Conservation (phyloP, 1,284 basidiomycete genomes). For the Apiotrichum gracile region DNA sequence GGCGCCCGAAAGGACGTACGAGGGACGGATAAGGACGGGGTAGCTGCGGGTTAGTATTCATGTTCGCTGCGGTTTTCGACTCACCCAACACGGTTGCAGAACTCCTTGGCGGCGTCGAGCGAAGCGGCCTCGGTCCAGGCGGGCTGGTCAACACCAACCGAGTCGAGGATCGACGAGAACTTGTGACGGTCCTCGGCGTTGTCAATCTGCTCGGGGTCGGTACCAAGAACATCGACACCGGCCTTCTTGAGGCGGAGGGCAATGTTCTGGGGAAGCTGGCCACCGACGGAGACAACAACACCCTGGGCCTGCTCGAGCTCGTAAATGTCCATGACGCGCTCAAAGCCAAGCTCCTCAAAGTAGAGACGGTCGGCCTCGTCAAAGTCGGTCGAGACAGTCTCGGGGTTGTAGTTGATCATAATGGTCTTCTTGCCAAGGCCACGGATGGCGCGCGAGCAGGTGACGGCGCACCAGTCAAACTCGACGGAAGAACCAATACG, state of each 20-base stretch:
- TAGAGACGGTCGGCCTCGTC: slow-evolving; percentile 98
- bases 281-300: slow-evolving; percentile 94
- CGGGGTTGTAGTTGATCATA: slow-evolving; percentile 99
- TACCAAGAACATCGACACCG: slow-evolving; percentile 90
- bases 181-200: slow-evolving; percentile 98
- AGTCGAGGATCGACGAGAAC: slow-evolving; percentile 93
- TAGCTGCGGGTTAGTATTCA: slow-evolving; percentile 51
- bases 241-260: slow-evolving; percentile 87
- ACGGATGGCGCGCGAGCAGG: slow-evolving; percentile 85
- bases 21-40: slow-evolving; percentile 91
- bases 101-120: slow-evolving; percentile 84
- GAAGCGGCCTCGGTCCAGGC: slow-evolving; percentile 91
- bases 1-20: slow-evolving; percentile 95
- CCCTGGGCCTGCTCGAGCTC: slow-evolving; percentile 89
- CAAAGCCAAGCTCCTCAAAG: slow-evolving; percentile 97
- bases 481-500: slow-evolving; percentile 97
- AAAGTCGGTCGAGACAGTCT: slow-evolving; percentile 98
- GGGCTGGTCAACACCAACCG: slow-evolving; percentile 93
- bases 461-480: slow-evolving; percentile 99
- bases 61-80: neutral
- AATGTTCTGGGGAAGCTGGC: slow-evolving; percentile 98
- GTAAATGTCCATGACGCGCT: slow-evolving; percentile 99
- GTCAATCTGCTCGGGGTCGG: slow-evolving; percentile 92
- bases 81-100: slow-evolving; percentile 70
- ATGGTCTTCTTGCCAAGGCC: slow-evolving; percentile 90